A percentile compares a stretch with the other conserved stretches of the same genome.
phyloP scores from a whole-genome alignment of 1,284 basidiomycete genomes.

The Tylopilus orsonianus region DNA sequence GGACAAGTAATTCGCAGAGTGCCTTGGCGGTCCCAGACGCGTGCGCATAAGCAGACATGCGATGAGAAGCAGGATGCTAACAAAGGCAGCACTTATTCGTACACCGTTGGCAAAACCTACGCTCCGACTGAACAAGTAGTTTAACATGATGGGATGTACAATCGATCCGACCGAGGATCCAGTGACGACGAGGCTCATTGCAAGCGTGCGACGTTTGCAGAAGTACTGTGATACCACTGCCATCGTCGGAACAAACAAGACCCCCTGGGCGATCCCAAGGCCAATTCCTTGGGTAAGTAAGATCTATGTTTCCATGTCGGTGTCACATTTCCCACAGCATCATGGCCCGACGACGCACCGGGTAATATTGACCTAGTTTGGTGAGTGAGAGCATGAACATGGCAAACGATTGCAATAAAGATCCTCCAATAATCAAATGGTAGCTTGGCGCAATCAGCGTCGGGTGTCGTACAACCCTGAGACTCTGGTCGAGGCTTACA shows the following conservation, averaged over 20 bases:
- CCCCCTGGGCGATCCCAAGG: slow-evolving; percentile 34
- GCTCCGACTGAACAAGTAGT: slow-evolving; percentile 35
- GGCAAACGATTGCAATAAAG: slow-evolving; percentile 25
- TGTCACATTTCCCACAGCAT: background rate
- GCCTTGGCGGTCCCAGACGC: slow-evolving; percentile 25
- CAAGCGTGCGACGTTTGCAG: slow-evolving; percentile 31
- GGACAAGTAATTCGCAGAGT: slow-evolving; percentile 18
- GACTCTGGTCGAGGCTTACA: slow-evolving; percentile 21
- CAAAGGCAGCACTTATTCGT: slow-evolving; percentile 32
- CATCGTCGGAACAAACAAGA: slow-evolving; percentile 31
- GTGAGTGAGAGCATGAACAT: slow-evolving; percentile 34
- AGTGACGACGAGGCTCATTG: slow-evolving; percentile 32
- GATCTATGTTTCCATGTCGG: slow-evolving; percentile 20
- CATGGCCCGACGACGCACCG: slow-evolving; percentile 17
- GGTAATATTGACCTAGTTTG: slow-evolving; percentile 27
- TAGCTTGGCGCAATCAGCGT: slow-evolving; percentile 25
- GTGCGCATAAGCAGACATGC: slow-evolving; percentile 33
- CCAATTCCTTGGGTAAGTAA: slow-evolving; percentile 37
- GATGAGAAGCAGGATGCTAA: slow-evolving; percentile 27
- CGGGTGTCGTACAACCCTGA: background rate
- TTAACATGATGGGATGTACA: slow-evolving; percentile 41
- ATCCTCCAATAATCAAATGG: slow-evolving; percentile 28
- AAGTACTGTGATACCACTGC: slow-evolving; percentile 38
- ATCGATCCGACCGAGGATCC: slow-evolving; percentile 37
- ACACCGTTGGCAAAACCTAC: slow-evolving; percentile 33